Evolutionary conservation across 2,329 filamentous ascomycete species (phyloP), one percentile per base, ranked within the genome.

Genomic region (Aspergillus fructus): DNA sequence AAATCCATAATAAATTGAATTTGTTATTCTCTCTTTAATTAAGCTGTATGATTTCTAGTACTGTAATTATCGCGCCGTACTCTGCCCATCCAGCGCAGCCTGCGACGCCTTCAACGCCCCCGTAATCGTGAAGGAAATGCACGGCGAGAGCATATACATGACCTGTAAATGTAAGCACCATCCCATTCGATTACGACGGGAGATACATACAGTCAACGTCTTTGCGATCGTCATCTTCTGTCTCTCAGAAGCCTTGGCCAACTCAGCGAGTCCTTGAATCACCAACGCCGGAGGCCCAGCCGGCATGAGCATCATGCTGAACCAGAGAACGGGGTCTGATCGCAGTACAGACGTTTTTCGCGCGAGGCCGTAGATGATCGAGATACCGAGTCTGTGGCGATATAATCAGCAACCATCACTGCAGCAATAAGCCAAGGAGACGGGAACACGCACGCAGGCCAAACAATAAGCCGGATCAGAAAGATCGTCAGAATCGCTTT

Each of bases 251-350:
- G 73, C 68, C 46, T 72, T 69, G 7, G 74, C 69, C 53, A 83
- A 72, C 55, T 84, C 81, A 4, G 81, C 79, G 23, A 85, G 67
- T 0, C 79, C 79, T 5, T 78, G 79, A 47, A 82, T 72, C 30
- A 82, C 81, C 78, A 84, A 76, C 0, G 82, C 81, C 2, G 81
- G 80, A 19, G 82, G 83, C 0, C 83, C 82, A 1, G 78, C 76
- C 0, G 83, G 81, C 79, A 84, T 84, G 27, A 85, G 65, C 83
- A 85, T 85, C 79, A 85, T 79, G 3, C 74, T 77, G 64, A 89
- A 89, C 85, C 85, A 89, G 33, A 89, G 71, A 62, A 89, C 83
- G 0, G 85, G 85, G 65, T 89, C 87, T 3, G 75, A 64, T 3
- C 77, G 76, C 2, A 89, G 66, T 3, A 84, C 40, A 0, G 64